These are phyloP conservation scores for Nigrospora osmanthi DNA, from an alignment of 2,329 filamentous ascomycete species.

Conservation along the genomic window DNA sequence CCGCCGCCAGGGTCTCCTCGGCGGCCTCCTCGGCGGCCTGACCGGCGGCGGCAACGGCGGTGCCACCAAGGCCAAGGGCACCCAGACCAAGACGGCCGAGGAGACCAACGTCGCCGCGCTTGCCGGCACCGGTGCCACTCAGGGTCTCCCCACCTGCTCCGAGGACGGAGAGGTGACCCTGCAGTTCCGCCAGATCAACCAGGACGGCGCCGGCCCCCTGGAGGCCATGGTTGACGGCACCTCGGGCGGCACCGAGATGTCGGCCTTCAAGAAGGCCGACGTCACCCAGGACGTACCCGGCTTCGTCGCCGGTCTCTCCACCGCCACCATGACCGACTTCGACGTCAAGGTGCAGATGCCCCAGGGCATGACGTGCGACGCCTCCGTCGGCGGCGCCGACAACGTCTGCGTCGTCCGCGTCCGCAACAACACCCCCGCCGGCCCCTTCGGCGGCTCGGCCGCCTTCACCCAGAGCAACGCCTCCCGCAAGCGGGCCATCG, in stretches of 20 bases:
- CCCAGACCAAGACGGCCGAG: slow-evolving; percentile 29
- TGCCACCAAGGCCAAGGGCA: slow-evolving; percentile 26
- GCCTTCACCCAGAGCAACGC: slow-evolving; percentile 55
- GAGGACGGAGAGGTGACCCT: slow-evolving; percentile 55
- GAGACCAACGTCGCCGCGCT: slow-evolving; percentile 47
- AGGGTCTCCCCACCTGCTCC: slow-evolving; percentile 51
- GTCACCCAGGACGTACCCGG: slow-evolving; percentile 57
- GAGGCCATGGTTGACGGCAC: slow-evolving; percentile 53
- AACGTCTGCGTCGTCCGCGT: slow-evolving; percentile 61
- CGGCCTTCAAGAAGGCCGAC: slow-evolving; percentile 51
- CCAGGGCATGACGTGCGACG: slow-evolving; percentile 58
- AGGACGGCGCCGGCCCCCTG: slow-evolving; percentile 60
- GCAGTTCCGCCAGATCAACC: slow-evolving; percentile 65
- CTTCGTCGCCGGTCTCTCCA: slow-evolving; percentile 48
- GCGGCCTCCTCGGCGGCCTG: slow-evolving; percentile 19
- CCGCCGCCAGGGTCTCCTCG: slow-evolving; percentile 12
- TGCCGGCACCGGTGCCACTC: slow-evolving; percentile 42
- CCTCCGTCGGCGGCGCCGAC: slow-evolving; percentile 45
- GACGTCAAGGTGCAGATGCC: slow-evolving; percentile 59
- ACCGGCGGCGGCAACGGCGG: slow-evolving; percentile 19
- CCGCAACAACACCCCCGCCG: slow-evolving; percentile 52
- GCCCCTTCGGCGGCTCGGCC: slow-evolving; percentile 59
- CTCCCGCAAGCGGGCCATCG: slow-evolving; percentile 54
- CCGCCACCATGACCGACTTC: slow-evolving; percentile 55
- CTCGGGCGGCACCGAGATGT: slow-evolving; percentile 52